Conservation (phyloP, 75 land plant genomes). For the Ceratopteris richardii region DNA sequence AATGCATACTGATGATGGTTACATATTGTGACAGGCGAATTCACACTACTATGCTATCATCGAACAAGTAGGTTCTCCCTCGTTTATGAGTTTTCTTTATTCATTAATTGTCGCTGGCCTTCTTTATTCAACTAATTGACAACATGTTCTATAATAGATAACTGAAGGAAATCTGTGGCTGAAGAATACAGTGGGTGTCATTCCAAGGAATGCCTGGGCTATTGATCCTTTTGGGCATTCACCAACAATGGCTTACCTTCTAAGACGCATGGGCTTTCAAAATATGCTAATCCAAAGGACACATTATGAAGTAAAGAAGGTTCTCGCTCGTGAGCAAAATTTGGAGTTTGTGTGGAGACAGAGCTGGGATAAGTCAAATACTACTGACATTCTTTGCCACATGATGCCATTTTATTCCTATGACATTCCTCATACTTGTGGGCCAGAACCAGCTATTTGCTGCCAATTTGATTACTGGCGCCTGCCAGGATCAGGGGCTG, state of each 20-base stretch:
- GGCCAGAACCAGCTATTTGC: constrained; percentile 98
- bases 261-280: constrained; percentile 89
- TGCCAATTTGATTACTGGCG: constrained; percentile 99
- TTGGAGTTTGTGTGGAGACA: constrained; percentile 97
- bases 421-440: constrained; percentile 98
- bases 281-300: constrained; percentile 99
- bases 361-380: constrained; percentile 83
- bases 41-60: constrained; percentile 95
- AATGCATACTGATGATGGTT: no score
- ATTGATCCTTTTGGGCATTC: constrained; percentile 99
- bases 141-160: constrained; percentile 34
- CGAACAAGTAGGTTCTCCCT: constrained; percentile 63
- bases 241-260: constrained; percentile 96
- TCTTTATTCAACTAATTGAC: no score
- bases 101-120: not conserved
- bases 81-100: not conserved
- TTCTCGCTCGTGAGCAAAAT: constrained; percentile 62
- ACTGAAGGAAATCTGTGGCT: constrained; percentile 92
- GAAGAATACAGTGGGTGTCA: constrained; percentile 70
- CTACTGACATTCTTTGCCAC: constrained; percentile 94
- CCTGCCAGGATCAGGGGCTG: constrained; percentile 51
- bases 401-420: constrained; percentile 99
- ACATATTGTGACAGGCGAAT: constrained; percentile 59
- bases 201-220: constrained; percentile 98
- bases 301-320: constrained; percentile 96